phyloP scores from a whole-genome alignment of 345 rosid genomes.

The Syzygium grande region DNA sequence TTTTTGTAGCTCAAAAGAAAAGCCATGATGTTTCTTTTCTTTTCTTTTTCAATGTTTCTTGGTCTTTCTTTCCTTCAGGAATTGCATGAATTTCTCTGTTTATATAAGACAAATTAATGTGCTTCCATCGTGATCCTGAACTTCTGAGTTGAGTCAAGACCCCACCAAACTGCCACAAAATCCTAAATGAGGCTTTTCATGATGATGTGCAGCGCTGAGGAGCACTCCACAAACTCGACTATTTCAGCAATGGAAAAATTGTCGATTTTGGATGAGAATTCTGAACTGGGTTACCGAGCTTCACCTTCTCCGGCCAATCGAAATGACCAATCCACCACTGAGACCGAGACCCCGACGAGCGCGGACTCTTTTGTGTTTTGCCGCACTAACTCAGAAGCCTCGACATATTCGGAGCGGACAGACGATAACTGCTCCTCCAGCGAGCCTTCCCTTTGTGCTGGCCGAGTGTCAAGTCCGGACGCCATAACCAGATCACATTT shows the following conservation, averaged over 20 bases:
- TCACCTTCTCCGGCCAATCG: conserved; percentile 49
- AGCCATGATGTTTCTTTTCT: conserved; percentile 11
- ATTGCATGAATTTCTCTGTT: background rate
- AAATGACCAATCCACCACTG: conserved; percentile 38
- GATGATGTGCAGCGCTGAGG: conserved; percentile 24
- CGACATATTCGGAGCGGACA: conserved; percentile 48
- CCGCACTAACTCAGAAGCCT: conserved; percentile 59
- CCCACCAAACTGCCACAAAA: background rate
- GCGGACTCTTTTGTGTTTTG: conserved; percentile 44
- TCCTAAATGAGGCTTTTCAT: background rate
- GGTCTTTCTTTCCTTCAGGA: background rate
- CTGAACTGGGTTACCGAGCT: conserved; percentile 39
- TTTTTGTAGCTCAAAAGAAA: conserved; percentile 29
- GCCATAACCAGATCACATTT: conserved; percentile 7
- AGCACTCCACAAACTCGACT: background rate
- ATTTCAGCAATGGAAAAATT: conserved; percentile 28
- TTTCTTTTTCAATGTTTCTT: background rate
- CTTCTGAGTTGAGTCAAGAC: background rate
- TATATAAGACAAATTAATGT: background rate
- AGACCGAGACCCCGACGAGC: conserved; percentile 39
- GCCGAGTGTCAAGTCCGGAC: conserved; percentile 28
- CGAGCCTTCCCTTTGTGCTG: conserved; percentile 47
- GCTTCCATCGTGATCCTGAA: background rate
- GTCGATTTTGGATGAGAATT: conserved; percentile 32
- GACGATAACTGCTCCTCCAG: conserved; percentile 50